A percentile compares a stretch with the other conserved stretches of the same genome.
phyloP scores from a whole-genome alignment of 257 asterid species.

The Eucommia ulmoides region DNA sequence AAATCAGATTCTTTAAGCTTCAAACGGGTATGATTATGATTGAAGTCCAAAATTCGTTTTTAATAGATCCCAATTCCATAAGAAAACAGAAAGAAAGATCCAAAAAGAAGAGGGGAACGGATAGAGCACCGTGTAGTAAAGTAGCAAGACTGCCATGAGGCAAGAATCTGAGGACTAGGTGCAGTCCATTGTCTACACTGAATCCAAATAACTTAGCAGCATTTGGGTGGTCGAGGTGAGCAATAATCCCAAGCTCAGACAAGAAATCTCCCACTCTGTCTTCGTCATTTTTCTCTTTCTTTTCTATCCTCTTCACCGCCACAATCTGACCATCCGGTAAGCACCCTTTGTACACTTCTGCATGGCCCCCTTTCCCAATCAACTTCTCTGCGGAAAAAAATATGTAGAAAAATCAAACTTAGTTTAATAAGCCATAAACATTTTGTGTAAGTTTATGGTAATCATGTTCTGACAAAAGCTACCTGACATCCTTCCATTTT shows the following conservation, averaged over 20 bases:
- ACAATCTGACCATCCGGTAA: conserved; percentile 69
- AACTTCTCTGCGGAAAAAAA: not conserved
- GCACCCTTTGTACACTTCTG: conserved; percentile 78
- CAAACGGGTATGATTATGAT: too few species aligned
- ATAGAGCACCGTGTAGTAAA: conserved; percentile 47
- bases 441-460: too few species aligned
- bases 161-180: conserved; percentile 67
- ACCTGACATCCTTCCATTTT: too few species aligned
- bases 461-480: too few species aligned
- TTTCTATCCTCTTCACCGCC: conserved; percentile 74
- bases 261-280: conserved; percentile 76
- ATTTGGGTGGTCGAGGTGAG: conserved; percentile 79
- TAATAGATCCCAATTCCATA: too few species aligned
- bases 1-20: too few species aligned
- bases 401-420: too few species aligned
- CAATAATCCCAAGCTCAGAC: conserved; percentile 84
- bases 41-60: too few species aligned
- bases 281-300: conserved; percentile 54
- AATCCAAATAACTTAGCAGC: conserved; percentile 78
- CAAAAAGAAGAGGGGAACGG: not conserved
- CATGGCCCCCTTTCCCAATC: conserved; percentile 90
- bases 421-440: too few species aligned
- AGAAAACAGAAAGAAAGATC: too few species aligned
- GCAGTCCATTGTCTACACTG: conserved; percentile 60
- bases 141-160: conserved; percentile 79